Percentiles rank a stretch among this genome's conserved stretches.
These are phyloP conservation scores for Monoraphidium neglectum DNA, from an alignment of 139 green algal species.

Conservation along the genomic window DNA sequence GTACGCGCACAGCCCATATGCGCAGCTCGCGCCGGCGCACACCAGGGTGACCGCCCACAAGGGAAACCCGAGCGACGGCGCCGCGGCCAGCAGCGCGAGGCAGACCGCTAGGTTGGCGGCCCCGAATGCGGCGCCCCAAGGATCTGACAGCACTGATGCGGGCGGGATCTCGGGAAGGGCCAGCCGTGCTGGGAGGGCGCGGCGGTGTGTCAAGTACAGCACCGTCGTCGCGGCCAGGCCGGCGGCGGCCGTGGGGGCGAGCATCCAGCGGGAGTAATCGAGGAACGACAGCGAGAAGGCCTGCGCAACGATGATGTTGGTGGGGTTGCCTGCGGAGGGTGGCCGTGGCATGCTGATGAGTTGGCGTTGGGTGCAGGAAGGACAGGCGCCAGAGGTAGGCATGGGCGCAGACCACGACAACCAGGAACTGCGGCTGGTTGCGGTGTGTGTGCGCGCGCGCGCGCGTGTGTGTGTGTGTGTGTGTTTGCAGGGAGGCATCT, in stretches of 20 bases:
- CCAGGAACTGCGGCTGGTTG: neutral
- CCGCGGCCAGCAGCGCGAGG: constrained; percentile 44
- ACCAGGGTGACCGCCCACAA: constrained; percentile 47
- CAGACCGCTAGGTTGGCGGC: constrained; percentile 31
- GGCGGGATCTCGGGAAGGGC: constrained; percentile 37
- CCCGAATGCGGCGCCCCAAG: constrained; percentile 28
- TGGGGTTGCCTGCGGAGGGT: constrained; percentile 38
- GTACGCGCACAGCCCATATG: constrained; percentile 34
- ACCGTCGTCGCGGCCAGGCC: constrained; percentile 7
- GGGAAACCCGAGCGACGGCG: constrained; percentile 35
- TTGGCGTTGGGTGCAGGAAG: too few relatives aligned
- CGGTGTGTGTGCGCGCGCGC: neutral
- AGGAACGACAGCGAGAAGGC: constrained; percentile 47
- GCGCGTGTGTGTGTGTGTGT: constrained; percentile 7
- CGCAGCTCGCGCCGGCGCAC: constrained; percentile 28
- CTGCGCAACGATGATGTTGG: constrained; percentile 54
- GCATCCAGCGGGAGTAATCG: constrained; percentile 47
- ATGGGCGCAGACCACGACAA: neutral
- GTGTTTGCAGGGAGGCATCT: neutral
- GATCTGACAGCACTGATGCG: constrained; percentile 26
- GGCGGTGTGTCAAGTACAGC: constrained; percentile 28
- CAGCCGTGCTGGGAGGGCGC: constrained; percentile 14
- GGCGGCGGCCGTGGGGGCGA: constrained; percentile 42
- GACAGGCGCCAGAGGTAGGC: neutral
- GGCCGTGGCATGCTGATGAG: neutral